Evolutionary conservation across 805 yeast species (phyloP).

Genomic region (Starmera dryadoides): DNA sequence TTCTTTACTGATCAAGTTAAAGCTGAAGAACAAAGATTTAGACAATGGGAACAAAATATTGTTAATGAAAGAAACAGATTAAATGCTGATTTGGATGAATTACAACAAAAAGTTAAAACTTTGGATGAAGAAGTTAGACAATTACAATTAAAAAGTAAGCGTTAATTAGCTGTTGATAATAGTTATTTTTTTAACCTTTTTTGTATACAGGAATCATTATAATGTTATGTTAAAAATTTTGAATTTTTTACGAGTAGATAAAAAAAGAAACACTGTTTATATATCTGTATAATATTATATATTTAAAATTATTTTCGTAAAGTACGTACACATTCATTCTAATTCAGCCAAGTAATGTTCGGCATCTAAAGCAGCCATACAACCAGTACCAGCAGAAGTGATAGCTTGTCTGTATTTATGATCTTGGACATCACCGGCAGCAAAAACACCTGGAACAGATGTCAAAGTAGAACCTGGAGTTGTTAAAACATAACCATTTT

Average conservation of each 20-base stretch:
- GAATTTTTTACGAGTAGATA: no score
- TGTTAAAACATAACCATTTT: constrained; percentile 82
- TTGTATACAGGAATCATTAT: no score
- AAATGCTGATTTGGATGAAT: constrained; percentile 87
- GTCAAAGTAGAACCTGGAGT: constrained; percentile 85
- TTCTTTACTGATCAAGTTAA: constrained; percentile 95
- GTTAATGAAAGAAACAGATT: constrained; percentile 91
- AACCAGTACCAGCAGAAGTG: constrained; percentile 99
- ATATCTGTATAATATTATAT: neutral
- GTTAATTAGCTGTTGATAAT: constrained; percentile 17
- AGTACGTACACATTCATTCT: constrained; percentile 22
- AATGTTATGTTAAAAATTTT: no score
- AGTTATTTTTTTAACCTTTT: no score
- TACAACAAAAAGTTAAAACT: constrained; percentile 68
- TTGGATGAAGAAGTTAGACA: constrained; percentile 71
- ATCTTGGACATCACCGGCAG: constrained; percentile 99
- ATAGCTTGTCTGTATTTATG: constrained; percentile 96
- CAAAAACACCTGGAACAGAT: constrained; percentile 84
- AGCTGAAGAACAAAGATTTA: constrained; percentile 93
- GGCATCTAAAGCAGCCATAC: constrained; percentile 98
- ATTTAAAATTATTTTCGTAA: neutral
- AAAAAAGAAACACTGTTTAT: no score
- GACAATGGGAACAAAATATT: constrained; percentile 97
- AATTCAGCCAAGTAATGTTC: constrained; percentile 72
- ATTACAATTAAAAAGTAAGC: constrained; percentile 44